These are phyloP conservation scores for Eucalyptus regnans DNA, from an alignment of 345 rosid genomes.

Conservation along the genomic window DNA sequence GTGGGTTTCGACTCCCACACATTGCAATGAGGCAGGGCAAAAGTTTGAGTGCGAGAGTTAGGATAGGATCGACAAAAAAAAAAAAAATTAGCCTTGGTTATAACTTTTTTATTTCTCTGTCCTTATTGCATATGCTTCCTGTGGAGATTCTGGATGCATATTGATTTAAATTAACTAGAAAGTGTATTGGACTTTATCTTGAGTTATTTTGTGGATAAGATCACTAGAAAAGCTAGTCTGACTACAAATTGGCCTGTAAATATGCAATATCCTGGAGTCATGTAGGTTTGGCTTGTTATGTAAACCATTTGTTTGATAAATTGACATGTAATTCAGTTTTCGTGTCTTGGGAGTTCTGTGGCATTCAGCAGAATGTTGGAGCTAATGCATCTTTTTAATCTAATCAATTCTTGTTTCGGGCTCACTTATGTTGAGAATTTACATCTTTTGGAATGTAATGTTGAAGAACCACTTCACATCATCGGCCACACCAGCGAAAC, in stretches of 20 bases:
- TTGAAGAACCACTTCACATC: background rate
- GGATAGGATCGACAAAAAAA: too few species aligned
- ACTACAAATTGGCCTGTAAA: background rate
- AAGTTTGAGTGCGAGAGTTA: too few species aligned
- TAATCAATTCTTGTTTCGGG: background rate
- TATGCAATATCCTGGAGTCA: background rate
- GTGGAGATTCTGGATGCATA: background rate
- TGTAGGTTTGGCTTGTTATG: background rate
- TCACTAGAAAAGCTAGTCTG: background rate
- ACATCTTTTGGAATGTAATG: background rate
- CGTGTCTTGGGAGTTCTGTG: background rate
- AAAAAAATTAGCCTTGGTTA: too few species aligned
- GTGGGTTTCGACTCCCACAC: too few species aligned
- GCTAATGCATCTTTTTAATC: background rate
- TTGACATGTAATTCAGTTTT: background rate
- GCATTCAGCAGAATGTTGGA: background rate
- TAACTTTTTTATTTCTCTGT: background rate
- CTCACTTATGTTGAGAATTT: background rate
- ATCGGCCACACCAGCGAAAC: background rate
- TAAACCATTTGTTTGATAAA: background rate
- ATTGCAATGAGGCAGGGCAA: too few species aligned
- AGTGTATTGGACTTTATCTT: background rate
- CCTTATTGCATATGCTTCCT: background rate
- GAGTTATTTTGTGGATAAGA: background rate
- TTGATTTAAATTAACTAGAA: background rate